Evolutionary conservation across 2,329 filamentous ascomycete species (phyloP), one percentile per base, ranked within the genome.

Genomic region (Domatiomyces globalis): DNA sequence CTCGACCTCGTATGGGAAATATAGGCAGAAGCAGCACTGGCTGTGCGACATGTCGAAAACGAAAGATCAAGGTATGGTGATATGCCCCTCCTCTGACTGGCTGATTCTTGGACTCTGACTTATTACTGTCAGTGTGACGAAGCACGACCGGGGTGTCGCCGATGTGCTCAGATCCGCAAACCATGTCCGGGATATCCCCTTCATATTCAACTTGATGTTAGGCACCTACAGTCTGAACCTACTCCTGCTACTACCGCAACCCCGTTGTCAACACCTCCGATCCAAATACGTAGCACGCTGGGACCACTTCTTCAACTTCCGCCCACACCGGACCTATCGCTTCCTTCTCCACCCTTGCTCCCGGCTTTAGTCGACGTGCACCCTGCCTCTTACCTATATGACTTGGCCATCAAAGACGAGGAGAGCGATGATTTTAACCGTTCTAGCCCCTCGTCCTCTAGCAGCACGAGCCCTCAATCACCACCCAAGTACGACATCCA

Each of bases 21-120:
- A 54, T 52, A 51, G 56, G 56, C 46, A 57, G 55, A 49, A 58
- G 56, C n/a, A 60, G 58, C 48, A 60, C 55, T 9, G 58, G 58
- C 18, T 58, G 56, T 52, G 48, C 45, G 36, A 48, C 50, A 29
- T 58, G 56, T 43, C 51, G 54, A 25, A 56, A 56, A 46, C 46
- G 56, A 17, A 58, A 58, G 50, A 50, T 58, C 48, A 58, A 58
- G 47, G 56, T 51, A 47, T 48, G 47, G 1, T 47, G 22, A 10
- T 36, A 36, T 7, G 9, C 12, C 43, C n/a, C 19, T 45, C 15
- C 19, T 45, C 15, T 18, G 45, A 20, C 15, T 36, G 12, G 18
- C 45, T 54, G 33, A 45, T 15, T 19, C 42, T 5, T 36, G 18
- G 10, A 19, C 19, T 4, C n/a, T 45, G 43, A 27, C 43, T 45